phyloP scores from a whole-genome alignment of 345 rosid genomes.

The Acer saccharum region DNA sequence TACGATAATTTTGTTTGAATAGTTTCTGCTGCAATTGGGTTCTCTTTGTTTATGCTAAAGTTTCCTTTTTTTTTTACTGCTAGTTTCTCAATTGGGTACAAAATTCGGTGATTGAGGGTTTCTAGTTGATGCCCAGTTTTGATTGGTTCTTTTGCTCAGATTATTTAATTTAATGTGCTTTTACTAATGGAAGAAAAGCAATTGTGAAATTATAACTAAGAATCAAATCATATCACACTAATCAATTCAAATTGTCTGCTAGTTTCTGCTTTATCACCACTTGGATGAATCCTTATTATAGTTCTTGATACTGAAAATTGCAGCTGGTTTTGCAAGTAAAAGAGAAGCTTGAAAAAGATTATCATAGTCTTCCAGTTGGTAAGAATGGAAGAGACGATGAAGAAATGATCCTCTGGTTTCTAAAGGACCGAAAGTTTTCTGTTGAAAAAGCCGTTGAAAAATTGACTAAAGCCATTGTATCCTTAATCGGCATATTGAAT shows the following conservation, averaged over 20 bases:
- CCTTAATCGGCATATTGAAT: constrained; percentile 32
- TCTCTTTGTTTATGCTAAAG: not conserved
- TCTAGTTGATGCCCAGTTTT: not conserved
- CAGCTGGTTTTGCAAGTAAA: constrained; percentile 83
- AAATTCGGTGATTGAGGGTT: not conserved
- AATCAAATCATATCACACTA: not conserved
- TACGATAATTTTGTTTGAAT: not conserved
- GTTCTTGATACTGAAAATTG: constrained; percentile 17
- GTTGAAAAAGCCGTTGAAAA: constrained; percentile 63
- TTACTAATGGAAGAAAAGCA: constrained; percentile 1
- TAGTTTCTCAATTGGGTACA: not conserved
- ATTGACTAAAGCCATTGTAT: constrained; percentile 81
- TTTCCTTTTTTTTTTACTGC: not conserved
- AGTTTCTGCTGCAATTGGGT: not conserved
- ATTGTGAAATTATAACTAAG: not conserved
- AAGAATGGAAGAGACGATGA: constrained; percentile 93
- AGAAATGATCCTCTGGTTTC: constrained; percentile 87
- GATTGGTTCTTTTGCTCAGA: not conserved
- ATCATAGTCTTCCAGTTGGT: constrained; percentile 64
- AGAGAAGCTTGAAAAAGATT: constrained; percentile 61
- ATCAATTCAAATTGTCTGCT: not conserved
- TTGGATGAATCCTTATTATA: not conserved
- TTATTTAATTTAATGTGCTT: not conserved
- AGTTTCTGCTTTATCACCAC: not conserved
- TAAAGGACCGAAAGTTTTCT: constrained; percentile 71